phyloP scores from a whole-genome alignment of 768 basidiomycete species.

The Pleurotus salmoneostramineus region DNA sequence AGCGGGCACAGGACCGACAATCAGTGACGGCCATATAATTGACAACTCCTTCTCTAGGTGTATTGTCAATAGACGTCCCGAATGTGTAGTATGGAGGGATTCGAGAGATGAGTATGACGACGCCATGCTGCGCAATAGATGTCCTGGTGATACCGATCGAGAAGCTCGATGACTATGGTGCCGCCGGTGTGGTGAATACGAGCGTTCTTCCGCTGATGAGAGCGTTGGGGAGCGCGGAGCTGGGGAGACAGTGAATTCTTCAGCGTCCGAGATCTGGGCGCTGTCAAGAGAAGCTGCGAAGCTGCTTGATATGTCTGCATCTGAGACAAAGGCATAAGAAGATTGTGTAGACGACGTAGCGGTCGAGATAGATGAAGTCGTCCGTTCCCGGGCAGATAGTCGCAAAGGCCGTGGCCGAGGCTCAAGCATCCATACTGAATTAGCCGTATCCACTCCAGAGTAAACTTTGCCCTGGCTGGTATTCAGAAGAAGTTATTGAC shows the following conservation, averaged over 20 bases:
- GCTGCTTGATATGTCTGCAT: constrained; percentile 80
- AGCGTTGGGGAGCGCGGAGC: constrained; percentile 60
- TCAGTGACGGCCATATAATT: constrained; percentile 78
- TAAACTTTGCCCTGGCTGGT: constrained; percentile 67
- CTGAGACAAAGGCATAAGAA: constrained; percentile 80
- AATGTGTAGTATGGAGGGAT: constrained; percentile 52
- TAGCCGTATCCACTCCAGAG: constrained; percentile 58
- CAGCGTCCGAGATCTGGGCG: constrained; percentile 66
- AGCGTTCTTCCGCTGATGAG: constrained; percentile 45
- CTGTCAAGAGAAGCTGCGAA: constrained; percentile 82
- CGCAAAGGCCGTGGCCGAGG: constrained; percentile 55
- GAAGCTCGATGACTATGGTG: constrained; percentile 31
- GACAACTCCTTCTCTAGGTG: constrained; percentile 80
- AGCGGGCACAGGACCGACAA: constrained; percentile 71
- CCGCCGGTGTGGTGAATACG: constrained; percentile 21
- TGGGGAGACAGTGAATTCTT: constrained; percentile 58
- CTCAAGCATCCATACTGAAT: constrained; percentile 79
- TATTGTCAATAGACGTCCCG: constrained; percentile 70
- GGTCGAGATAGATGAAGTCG: constrained; percentile 71
- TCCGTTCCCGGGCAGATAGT: constrained; percentile 61
- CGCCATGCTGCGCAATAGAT: constrained; percentile 48
- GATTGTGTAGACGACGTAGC: constrained; percentile 61
- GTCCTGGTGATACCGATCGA: constrained; percentile 55
- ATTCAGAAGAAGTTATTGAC: background rate
- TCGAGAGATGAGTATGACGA: constrained; percentile 82